Base-by-base conservation (phyloP, 148 eudicot species). In the Amaranthus cruentus region DNA sequence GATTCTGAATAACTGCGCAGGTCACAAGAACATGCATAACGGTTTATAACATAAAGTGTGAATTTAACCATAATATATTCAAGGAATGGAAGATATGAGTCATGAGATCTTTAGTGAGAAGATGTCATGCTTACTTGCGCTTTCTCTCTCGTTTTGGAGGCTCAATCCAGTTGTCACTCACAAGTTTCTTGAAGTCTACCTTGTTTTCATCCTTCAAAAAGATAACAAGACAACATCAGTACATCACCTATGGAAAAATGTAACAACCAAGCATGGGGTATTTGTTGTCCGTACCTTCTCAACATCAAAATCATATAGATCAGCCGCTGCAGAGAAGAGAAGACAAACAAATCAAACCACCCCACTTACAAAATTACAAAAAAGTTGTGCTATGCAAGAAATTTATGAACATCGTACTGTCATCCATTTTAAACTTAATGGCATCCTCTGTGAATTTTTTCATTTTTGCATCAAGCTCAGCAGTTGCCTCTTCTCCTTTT, bases 401-500 rank as follows among this genome's bases (percentile, higher is more conserved):
- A n/a, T 28, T 21, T 50, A 14, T 9, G 11, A 61, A 51, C 44
- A 47, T 74, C 98, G 62, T 90, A 95, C 97, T 85, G 85, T 92
- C 99, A 74, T 95, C 99, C 99, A 95, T 92, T 78, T 95, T 95
- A 82, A 95, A 95, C 68, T 95, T 85, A 68, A 95, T 90, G 70
- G 99, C 99, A 86, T 95, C 99, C 79, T 95, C 99, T 55, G 99
- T 92, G 78, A 95, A 95, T 55, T 92, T 95, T 75, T 95, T 95
- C 99, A 95, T 95, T 83, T 95, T 95, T 60, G 97, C 99, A 87
- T 95, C 97, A 81, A 95, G 97, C 79, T 95, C 99, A 76, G 96
- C 96, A 51, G 99, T 95, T 75, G 97, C 92, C 75, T 90, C 97
- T 85, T 94, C 97, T 85, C 98, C 98, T 84, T 91, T 94, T 28